Evolutionary conservation across 2,329 filamentous ascomycete genomes (phyloP).

Genomic region (Penicillium sp.): DNA sequence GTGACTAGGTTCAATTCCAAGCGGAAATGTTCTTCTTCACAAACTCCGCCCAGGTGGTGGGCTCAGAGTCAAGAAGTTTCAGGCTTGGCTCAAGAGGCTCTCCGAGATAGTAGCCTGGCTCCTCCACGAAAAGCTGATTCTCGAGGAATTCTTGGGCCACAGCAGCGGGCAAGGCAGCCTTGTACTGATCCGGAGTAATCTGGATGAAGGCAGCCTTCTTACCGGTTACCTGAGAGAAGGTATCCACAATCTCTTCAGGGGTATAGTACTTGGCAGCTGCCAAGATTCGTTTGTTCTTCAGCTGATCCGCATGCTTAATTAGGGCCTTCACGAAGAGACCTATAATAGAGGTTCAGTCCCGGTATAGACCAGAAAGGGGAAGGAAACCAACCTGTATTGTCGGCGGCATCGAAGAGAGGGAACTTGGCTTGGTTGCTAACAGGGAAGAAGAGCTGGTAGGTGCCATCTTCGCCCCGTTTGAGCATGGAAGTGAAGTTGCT

Average conservation of each 20-base stretch:
- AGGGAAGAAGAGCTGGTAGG: slow-evolving; percentile 7
- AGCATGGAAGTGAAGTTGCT: slow-evolving; percentile 12
- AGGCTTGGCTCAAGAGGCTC: slow-evolving; percentile 28
- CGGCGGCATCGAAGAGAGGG: slow-evolving; percentile 10
- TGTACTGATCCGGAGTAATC: slow-evolving; percentile 26
- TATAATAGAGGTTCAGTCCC: not conserved
- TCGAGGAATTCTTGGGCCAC: slow-evolving; percentile 51
- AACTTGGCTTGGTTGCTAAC: slow-evolving; percentile 4
- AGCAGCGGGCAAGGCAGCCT: slow-evolving; percentile 22
- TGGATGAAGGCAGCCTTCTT: slow-evolving; percentile 31
- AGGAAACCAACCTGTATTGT: slow-evolving; percentile 48
- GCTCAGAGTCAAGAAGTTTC: slow-evolving; percentile 25
- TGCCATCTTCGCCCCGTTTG: slow-evolving; percentile 4
- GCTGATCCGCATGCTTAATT: slow-evolving; percentile 42
- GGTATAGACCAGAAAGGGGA: slow-evolving; percentile 15
- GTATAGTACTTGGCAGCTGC: slow-evolving; percentile 45
- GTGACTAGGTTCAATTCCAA: slow-evolving; percentile 1
- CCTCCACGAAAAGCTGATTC: slow-evolving; percentile 53
- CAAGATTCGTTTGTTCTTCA: slow-evolving; percentile 45
- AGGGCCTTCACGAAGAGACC: slow-evolving; percentile 30
- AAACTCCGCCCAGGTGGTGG: slow-evolving; percentile 27
- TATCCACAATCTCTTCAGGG: slow-evolving; percentile 39
- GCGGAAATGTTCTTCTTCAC: slow-evolving; percentile 17
- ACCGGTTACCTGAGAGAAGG: slow-evolving; percentile 42
- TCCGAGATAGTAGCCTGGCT: slow-evolving; percentile 55